Base-by-base conservation (phyloP, 257 asterid genomes). In the Avicennia marina region DNA sequence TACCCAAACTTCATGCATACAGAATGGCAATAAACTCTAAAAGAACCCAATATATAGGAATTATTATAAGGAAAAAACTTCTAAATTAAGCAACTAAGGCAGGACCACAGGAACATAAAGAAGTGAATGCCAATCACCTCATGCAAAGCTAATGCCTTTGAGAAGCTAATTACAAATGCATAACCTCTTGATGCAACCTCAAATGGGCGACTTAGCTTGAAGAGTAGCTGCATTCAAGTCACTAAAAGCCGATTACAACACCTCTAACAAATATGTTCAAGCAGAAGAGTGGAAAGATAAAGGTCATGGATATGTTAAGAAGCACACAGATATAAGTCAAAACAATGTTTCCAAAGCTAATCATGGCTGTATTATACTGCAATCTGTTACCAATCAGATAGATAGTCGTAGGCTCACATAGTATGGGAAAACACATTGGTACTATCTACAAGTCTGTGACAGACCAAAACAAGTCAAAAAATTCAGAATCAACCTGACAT, bases 1-100 rank as follows among this genome's bases (percentile, higher is more conserved):
- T 20, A 93, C 95, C 99, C 99, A 93, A 24, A 87, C 97, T 86
- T 93, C 99, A 47, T 97, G 99, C 83, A 81, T 71, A 64, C 99
- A 93, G 79, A 89, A 93, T 15, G 99, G 99, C 70, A 93, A 72
- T 58, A 46, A 68, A 53, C 76, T 78, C 99, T 93, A 90, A 21
- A 52, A 65, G 33, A 74, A 52, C 38, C 62, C 53, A 56, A 53
- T 45, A 63, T 16, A 65, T 61, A 56, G 58, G 61, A 65, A 17
- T 34, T 43, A 7, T 58, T 54, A 67, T 42, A 45, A 58, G 53
- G 73, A 39, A 50, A 66, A 42, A 47, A 63, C 40, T 41, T 47
- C 38, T 18, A 50, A 2, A 53, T 4, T 19, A 66, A 36, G 40
- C 54, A 61, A 68, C 24, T 60, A 43, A 47, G 60, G 65, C 33